phyloP scores from a whole-genome alignment of 306 rosid genomes.

The Fagus sylvatica region DNA sequence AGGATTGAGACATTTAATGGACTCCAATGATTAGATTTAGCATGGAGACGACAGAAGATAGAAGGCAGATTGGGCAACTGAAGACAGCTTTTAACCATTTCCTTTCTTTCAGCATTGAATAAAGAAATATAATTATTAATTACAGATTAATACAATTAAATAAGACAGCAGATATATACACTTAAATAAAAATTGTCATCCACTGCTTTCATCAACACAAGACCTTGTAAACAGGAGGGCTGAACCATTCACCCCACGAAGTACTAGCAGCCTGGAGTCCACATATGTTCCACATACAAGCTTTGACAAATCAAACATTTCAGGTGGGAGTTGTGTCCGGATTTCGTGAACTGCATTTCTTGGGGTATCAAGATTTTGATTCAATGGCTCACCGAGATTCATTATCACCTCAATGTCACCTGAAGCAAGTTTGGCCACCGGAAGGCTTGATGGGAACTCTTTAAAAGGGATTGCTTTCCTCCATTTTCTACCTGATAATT shows the following conservation, averaged over 20 bases:
- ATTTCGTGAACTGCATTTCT: conserved; percentile 65
- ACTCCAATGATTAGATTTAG: not conserved
- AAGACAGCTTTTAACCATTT: not conserved
- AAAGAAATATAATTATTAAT: not conserved
- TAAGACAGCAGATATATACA: not conserved
- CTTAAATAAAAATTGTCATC: conserved; percentile 2
- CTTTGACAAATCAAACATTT: conserved; percentile 87
- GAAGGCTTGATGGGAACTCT: conserved; percentile 92
- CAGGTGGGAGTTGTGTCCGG: conserved; percentile 78
- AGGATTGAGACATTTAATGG: not conserved
- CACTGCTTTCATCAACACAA: conserved; percentile 47
- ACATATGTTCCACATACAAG: conserved; percentile 92
- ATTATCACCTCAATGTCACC: conserved; percentile 64
- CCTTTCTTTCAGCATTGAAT: not conserved
- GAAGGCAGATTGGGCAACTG: not conserved
- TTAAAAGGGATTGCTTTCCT: conserved; percentile 70
- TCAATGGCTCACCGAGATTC: conserved; percentile 65
- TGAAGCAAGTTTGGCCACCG: conserved; percentile 71
- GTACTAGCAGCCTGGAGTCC: conserved; percentile 78
- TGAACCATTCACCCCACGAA: conserved; percentile 89
- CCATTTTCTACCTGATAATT: conserved; percentile 74
- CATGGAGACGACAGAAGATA: not conserved
- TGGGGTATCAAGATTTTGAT: conserved; percentile 45
- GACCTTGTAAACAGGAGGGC: conserved; percentile 92
- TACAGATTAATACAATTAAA: not conserved